Evolutionary conservation across 1,284 basidiomycete species (phyloP).

Genomic region (Sanghuangporus weigelae): DNA sequence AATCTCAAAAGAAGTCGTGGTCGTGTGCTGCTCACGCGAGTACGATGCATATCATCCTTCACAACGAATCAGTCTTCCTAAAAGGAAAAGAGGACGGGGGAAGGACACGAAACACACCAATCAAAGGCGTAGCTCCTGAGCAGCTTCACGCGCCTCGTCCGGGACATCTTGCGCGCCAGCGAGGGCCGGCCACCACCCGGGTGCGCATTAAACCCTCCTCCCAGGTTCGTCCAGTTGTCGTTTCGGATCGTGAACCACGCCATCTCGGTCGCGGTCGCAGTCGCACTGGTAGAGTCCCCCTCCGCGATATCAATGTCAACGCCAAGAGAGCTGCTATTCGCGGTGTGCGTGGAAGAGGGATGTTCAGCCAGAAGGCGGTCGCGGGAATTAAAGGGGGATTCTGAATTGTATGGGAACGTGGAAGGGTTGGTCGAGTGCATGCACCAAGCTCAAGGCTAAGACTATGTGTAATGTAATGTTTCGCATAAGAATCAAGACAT

Average conservation of each 20-base stretch:
- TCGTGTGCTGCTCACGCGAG: constrained; percentile 49
- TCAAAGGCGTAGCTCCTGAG: constrained; percentile 64
- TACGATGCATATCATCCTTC: constrained; percentile 62
- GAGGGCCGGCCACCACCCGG: not conserved
- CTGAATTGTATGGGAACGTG: not conserved
- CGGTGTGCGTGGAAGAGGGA: not conserved
- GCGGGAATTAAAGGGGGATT: not conserved
- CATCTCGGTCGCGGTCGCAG: not conserved
- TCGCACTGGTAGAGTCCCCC: not conserved
- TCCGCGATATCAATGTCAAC: not conserved
- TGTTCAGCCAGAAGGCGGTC: not conserved
- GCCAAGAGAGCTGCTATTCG: not conserved
- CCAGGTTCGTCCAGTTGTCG: not conserved
- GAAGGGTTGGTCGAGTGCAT: not conserved
- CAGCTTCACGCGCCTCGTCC: constrained; percentile 25
- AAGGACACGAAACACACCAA: constrained; percentile 43
- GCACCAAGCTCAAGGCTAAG: not conserved
- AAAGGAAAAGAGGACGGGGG: constrained; percentile 6
- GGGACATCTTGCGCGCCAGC: not conserved
- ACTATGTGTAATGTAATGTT: too few species aligned
- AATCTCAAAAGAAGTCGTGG: too few species aligned
- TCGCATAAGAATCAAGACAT: too few species aligned
- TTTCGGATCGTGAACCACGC: constrained; percentile 13
- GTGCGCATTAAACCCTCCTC: not conserved
- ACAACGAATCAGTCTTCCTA: not conserved